Evolutionary conservation across 2,329 filamentous ascomycete species (phyloP).

Genomic region (Zymoseptoria crescenta): DNA sequence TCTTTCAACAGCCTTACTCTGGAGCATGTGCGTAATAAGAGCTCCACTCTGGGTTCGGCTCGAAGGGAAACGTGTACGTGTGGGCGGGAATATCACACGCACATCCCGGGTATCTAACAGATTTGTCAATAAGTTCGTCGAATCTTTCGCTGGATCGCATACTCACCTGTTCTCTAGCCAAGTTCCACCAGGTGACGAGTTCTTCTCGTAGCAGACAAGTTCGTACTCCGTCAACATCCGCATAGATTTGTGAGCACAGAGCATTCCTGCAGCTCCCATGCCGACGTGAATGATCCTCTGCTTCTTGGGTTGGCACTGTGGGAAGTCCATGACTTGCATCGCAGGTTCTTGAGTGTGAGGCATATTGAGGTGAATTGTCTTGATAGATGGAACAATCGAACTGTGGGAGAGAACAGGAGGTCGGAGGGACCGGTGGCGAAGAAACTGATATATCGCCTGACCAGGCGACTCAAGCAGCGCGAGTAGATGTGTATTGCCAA

Average conservation of each 20-base stretch:
- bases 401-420: not conserved
- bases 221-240: conserved; percentile 21
- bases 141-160: conserved; percentile 33
- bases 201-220: conserved; percentile 37
- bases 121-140: conserved; percentile 12
- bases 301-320: conserved; percentile 14
- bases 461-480: not conserved
- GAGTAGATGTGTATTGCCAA: not conserved
- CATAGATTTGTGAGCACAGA: conserved; percentile 9
- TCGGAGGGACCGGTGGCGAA: not conserved
- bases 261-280: conserved; percentile 14
- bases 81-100: conserved; percentile 32
- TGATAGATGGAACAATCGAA: not conserved
- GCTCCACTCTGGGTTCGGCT: conserved; percentile 12
- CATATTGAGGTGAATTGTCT: conserved; percentile 1
- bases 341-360: conserved; percentile 12
- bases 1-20: conserved; percentile 17
- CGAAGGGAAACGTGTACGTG: conserved; percentile 26
- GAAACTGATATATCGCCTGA: not conserved
- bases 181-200: conserved; percentile 32
- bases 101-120: conserved; percentile 3
- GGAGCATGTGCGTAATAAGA: conserved; percentile 32
- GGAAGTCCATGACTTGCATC: conserved; percentile 13
- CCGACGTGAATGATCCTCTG: conserved; percentile 17
- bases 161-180: conserved; percentile 36